These are phyloP conservation scores for Aspergillus neoniger DNA, from an alignment of 2,329 filamentous ascomycete genomes.

Conservation along the genomic window DNA sequence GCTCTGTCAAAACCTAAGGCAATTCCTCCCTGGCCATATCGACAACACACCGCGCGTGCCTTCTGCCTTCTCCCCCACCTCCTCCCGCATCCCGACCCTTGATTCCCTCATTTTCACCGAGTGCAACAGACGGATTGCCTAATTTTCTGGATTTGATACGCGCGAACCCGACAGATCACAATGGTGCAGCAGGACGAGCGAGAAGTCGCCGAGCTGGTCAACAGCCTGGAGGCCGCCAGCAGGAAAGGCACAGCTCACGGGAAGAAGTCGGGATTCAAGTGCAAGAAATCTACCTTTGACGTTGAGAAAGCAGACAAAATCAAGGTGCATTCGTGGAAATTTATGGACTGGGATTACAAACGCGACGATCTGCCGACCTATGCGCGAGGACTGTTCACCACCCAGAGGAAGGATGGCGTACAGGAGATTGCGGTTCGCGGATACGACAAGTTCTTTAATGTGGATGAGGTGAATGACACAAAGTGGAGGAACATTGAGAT, in stretches of 20 bases:
- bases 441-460: constrained; percentile 99
- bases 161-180: constrained; percentile 19
- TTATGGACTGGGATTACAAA: constrained; percentile 97
- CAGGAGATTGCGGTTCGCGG: constrained; percentile 83
- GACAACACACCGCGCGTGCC: no score
- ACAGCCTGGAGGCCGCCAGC: constrained; percentile 58
- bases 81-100: no score
- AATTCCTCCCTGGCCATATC: background rate
- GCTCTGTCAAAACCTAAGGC: background rate
- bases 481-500: constrained; percentile 76
- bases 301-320: constrained; percentile 67
- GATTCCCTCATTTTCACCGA: no score
- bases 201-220: constrained; percentile 67
- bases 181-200: constrained; percentile 70
- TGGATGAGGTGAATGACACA: constrained; percentile 77
- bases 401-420: constrained; percentile 62
- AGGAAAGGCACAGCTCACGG: constrained; percentile 49
- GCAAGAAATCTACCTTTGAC: constrained; percentile 77
- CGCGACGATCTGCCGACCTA: constrained; percentile 82
- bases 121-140: background rate
- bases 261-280: constrained; percentile 63
- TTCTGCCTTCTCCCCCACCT: no score
- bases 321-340: constrained; percentile 84
- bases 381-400: constrained; percentile 92
- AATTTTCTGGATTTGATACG: background rate